phyloP scores from a whole-genome alignment of 768 basidiomycete species.

The Glaciozyma antarctica region DNA sequence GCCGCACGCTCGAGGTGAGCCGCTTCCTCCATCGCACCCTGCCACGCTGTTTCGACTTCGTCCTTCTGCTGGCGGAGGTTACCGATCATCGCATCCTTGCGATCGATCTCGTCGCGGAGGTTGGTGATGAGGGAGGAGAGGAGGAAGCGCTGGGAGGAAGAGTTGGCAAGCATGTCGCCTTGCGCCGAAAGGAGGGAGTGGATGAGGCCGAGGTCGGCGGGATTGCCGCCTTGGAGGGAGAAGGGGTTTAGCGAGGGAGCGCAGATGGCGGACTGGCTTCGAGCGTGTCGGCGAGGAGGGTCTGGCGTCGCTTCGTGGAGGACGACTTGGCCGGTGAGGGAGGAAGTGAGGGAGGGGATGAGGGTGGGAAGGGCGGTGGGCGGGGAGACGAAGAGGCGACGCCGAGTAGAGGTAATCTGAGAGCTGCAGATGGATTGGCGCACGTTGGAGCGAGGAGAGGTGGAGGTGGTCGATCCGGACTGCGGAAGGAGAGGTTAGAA shows the following conservation, averaged over 20 bases:
- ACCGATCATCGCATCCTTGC: constrained; percentile 14
- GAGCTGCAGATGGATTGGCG: too few relatives aligned
- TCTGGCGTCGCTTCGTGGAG: constrained; percentile 14
- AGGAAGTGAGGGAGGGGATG: background rate
- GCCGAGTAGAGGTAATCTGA: too few relatives aligned
- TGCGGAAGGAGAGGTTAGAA: too few relatives aligned
- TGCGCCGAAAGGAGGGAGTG: constrained; percentile 23
- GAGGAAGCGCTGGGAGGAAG: constrained; percentile 15
- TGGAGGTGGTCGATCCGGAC: background rate
- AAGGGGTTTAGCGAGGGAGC: constrained; percentile 1
- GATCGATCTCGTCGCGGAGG: constrained; percentile 22
- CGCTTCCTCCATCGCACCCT: background rate
- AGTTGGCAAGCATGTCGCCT: constrained; percentile 10
- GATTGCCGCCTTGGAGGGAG: background rate
- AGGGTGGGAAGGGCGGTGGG: background rate
- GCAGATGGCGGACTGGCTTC: constrained; percentile 14
- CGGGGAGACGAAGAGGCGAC: background rate
- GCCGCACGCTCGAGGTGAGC: background rate
- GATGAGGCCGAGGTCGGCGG: constrained; percentile 8
- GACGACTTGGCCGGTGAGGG: background rate
- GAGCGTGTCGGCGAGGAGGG: constrained; percentile 7
- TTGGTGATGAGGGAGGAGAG: constrained; percentile 15
- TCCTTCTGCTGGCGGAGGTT: constrained; percentile 15
- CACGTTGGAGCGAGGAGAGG: too few relatives aligned
- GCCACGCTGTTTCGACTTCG: background rate